These are phyloP conservation scores for Aspergillus cristatus DNA, from an alignment of 495 filamentous ascomycete species.

Conservation along the genomic window DNA sequence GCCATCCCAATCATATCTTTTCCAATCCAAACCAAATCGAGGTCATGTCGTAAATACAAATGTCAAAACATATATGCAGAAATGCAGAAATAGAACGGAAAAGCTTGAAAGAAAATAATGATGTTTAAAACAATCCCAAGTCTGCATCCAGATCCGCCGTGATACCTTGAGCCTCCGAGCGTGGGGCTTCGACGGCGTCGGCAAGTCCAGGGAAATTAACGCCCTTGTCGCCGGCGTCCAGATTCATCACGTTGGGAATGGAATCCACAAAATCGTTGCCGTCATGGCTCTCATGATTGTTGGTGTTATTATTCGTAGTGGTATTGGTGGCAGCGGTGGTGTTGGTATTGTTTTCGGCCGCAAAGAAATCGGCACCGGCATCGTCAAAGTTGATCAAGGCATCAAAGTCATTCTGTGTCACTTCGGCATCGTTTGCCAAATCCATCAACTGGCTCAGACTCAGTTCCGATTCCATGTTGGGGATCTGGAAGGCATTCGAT, in stretches of 20 bases:
- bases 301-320: constrained; percentile 10
- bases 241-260: constrained; percentile 19
- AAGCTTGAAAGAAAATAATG: constrained; percentile 3
- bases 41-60: not conserved
- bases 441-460: constrained; percentile 39
- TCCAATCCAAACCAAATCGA: no score
- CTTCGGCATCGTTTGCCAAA: constrained; percentile 38
- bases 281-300: not conserved
- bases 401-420: constrained; percentile 43
- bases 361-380: constrained; percentile 29
- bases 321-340: constrained; percentile 8
- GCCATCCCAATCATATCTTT: no score
- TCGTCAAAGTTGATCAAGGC: constrained; percentile 42
- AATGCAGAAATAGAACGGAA: constrained; percentile 5
- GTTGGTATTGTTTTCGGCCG: constrained; percentile 17
- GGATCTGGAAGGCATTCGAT: constrained; percentile 25
- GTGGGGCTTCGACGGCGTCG: no score
- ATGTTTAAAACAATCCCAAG: constrained; percentile 15
- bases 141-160: constrained; percentile 22
- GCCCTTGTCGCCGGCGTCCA: constrained; percentile 22
- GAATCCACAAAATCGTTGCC: constrained; percentile 17
- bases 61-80: constrained; percentile 2
- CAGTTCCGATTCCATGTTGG: constrained; percentile 26
- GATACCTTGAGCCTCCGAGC: no score
- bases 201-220: constrained; percentile 18